These are phyloP conservation scores for Rhodotorula sp. DNA, from an alignment of 1,284 basidiomycete species.

Conservation along the genomic window DNA sequence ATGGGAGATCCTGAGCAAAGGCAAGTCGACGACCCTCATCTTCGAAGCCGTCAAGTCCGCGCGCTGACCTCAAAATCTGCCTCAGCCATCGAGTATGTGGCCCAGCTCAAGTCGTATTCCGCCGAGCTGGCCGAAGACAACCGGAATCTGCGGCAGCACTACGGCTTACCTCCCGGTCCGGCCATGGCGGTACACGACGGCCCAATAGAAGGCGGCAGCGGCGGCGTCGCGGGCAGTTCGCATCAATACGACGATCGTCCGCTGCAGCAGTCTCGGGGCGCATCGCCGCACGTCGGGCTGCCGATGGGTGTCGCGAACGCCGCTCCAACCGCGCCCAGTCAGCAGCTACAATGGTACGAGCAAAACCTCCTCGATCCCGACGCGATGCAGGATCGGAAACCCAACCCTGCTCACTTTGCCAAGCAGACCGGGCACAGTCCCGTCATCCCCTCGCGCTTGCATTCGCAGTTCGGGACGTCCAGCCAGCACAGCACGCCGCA, in stretches of 20 bases:
- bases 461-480: neutral
- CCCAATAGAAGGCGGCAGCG: neutral
- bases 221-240: too few species aligned
- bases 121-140: slow-evolving; percentile 54
- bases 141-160: slow-evolving; percentile 30
- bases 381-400: too few species aligned
- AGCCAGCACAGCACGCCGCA: neutral
- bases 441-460: neutral
- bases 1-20: slow-evolving; percentile 94
- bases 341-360: too few species aligned
- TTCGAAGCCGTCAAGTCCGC: neutral
- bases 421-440: neutral
- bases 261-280: too few species aligned
- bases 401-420: neutral
- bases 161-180: slow-evolving; percentile 14
- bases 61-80: neutral
- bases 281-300: too few species aligned
- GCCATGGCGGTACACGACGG: neutral
- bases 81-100: slow-evolving; percentile 82
- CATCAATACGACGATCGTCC: too few species aligned
- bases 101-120: slow-evolving; percentile 68
- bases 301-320: too few species aligned
- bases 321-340: too few species aligned
- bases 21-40: slow-evolving; percentile 52
- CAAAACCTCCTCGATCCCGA: too few species aligned